A percentile compares a stretch with the other conserved stretches of the same genome.
Conservation (phyloP, 2,329 filamentous ascomycete species). For the Hymenoscyphus repandus region DNA sequence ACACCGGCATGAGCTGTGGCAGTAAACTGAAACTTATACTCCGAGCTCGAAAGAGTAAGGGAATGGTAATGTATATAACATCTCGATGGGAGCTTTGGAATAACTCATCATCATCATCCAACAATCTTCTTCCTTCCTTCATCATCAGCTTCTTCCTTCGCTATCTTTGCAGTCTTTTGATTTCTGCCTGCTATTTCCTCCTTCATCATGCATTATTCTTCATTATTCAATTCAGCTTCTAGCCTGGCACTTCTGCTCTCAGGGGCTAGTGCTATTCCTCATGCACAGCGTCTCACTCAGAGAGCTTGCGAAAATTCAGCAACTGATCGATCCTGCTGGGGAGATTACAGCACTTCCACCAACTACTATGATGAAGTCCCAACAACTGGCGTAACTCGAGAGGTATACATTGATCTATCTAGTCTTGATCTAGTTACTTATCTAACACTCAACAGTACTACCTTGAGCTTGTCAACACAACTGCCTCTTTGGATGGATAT, state of each 20-base stretch:
- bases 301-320: conserved; percentile 22
- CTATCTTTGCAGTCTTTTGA: neutral
- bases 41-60: neutral
- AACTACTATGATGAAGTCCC: conserved; percentile 36
- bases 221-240: neutral
- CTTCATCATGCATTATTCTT: conserved; percentile 4
- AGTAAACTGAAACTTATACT: too few species aligned
- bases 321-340: conserved; percentile 35
- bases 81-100: neutral
- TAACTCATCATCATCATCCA: neutral
- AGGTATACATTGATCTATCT: conserved; percentile 38
- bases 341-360: conserved; percentile 42
- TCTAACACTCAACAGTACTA: conserved; percentile 15
- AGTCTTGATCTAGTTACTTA: neutral
- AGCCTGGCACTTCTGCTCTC: conserved; percentile 7
- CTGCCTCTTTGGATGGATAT: conserved; percentile 33
- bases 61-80: conserved; percentile 1
- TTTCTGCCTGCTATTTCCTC: neutral
- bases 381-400: conserved; percentile 44
- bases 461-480: conserved; percentile 23
- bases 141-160: neutral
- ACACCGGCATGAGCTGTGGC: neutral
- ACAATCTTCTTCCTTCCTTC: neutral
- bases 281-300: conserved; percentile 5
- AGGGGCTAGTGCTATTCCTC: conserved; percentile 14